Conservation (phyloP, 179 eudicot species). For the Carnegiea gigantea region DNA sequence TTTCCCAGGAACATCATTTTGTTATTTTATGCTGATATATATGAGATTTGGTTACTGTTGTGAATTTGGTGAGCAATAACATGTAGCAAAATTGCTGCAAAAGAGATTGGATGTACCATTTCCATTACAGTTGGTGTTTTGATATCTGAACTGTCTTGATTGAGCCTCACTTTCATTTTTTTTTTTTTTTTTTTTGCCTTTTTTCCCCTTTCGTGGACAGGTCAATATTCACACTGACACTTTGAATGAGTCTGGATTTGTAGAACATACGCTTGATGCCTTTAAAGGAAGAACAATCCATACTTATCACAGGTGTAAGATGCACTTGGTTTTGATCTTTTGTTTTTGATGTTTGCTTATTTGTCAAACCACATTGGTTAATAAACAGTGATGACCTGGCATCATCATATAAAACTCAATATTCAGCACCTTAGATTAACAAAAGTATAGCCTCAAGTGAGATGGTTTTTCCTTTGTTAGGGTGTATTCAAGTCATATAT, state of each 20-base stretch:
- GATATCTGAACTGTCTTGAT: slow-evolving; percentile 10
- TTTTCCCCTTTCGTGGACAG: slow-evolving; percentile 39
- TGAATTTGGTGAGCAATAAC: background rate
- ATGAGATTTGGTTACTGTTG: slow-evolving; percentile 7
- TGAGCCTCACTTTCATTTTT: background rate
- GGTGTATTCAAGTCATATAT: too few species aligned
- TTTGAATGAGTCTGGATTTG: slow-evolving; percentile 97
- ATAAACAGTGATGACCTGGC: too few species aligned
- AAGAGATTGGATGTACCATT: slow-evolving; percentile 11
- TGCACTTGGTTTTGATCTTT: slow-evolving; percentile 12
- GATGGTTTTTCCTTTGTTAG: too few species aligned
- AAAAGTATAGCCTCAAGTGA: too few species aligned
- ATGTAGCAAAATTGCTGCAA: background rate
- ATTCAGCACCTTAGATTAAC: too few species aligned
- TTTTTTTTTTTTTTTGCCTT: background rate
- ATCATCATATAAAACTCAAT: too few species aligned
- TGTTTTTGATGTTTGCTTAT: too few species aligned
- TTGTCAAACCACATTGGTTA: too few species aligned
- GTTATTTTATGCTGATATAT: too few species aligned
- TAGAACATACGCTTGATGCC: slow-evolving; percentile 87
- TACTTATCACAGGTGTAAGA: slow-evolving; percentile 81
- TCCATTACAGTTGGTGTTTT: background rate
- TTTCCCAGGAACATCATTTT: too few species aligned
- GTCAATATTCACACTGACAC: slow-evolving; percentile 97
- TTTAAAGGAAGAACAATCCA: slow-evolving; percentile 86